A percentile compares a stretch with the other conserved stretches of the same genome.
phyloP scores from a whole-genome alignment of 1,284 basidiomycete genomes.

The Malassezia furfur region DNA sequence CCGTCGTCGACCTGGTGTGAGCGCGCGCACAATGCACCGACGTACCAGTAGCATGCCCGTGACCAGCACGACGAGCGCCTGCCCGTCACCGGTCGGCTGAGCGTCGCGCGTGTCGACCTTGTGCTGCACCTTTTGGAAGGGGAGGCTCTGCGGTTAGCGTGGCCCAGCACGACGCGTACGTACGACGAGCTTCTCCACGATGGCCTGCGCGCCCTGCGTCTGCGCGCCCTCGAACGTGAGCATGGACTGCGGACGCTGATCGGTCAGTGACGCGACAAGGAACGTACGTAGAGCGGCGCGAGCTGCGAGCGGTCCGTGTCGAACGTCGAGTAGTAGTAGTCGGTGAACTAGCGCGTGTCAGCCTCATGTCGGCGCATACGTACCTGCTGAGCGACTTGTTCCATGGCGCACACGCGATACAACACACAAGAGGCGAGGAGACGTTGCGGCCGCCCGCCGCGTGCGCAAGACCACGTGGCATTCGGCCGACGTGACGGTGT shows the following conservation, averaged over 20 bases:
- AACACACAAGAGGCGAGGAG: not conserved
- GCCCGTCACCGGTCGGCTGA: slow-evolving; percentile 66
- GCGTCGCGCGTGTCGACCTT: slow-evolving; percentile 74
- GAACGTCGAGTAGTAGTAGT: slow-evolving; percentile 54
- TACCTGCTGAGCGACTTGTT: slow-evolving; percentile 38
- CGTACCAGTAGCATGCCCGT: slow-evolving; percentile 64
- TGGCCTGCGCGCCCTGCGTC: slow-evolving; percentile 57
- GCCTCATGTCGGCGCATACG: not conserved
- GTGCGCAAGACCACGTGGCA: not conserved
- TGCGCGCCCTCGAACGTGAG: slow-evolving; percentile 71
- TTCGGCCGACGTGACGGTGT: not conserved
- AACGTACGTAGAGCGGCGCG: slow-evolving; percentile 62
- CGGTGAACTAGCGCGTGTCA: slow-evolving; percentile 30
- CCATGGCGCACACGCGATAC: slow-evolving; percentile 20
- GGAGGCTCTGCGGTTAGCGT: slow-evolving; percentile 57
- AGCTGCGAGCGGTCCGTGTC: slow-evolving; percentile 58
- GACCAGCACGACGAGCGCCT: slow-evolving; percentile 72
- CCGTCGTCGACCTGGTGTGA: slow-evolving; percentile 23
- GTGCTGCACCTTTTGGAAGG: slow-evolving; percentile 74
- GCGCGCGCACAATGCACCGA: not conserved
- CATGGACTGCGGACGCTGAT: slow-evolving; percentile 73
- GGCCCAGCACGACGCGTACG: not conserved
- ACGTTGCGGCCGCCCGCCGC: not conserved
- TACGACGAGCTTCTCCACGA: slow-evolving; percentile 66
- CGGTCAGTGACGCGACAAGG: not conserved